Evolutionary conservation across 768 basidiomycete genomes (phyloP).

Genomic region (Serendipita vermifera): DNA sequence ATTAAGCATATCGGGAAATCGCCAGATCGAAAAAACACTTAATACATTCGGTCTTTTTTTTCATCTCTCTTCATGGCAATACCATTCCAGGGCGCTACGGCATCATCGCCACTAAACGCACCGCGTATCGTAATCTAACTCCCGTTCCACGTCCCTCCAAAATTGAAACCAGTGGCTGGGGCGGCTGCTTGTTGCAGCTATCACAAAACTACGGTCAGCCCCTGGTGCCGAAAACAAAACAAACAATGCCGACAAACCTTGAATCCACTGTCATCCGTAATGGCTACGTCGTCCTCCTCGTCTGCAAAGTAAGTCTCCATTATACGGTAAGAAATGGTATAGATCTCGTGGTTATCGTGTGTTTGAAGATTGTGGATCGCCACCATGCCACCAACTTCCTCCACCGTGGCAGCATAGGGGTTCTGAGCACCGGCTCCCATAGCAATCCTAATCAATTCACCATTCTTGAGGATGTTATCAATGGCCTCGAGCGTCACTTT

Average conservation of each 20-base stretch:
- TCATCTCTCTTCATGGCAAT: too few species aligned
- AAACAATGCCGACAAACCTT: neutral
- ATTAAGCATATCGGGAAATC: too few species aligned
- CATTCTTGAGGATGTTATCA: constrained; percentile 5
- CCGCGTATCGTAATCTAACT: too few species aligned
- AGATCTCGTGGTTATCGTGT: constrained; percentile 8
- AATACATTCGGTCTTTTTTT: too few species aligned
- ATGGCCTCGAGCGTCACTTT: constrained; percentile 2
- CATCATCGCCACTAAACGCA: too few species aligned
- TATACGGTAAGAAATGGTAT: constrained; percentile 7
- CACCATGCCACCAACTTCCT: constrained; percentile 7
- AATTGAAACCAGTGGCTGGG: neutral
- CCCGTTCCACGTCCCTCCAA: constrained; percentile 5
- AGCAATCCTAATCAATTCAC: constrained; percentile 2
- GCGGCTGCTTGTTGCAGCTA: constrained; percentile 6
- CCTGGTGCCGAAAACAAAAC: neutral
- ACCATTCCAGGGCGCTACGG: too few species aligned
- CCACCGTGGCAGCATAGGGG: neutral
- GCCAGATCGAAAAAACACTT: too few species aligned
- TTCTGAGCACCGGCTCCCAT: neutral
- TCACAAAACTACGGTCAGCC: neutral
- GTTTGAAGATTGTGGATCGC: constrained; percentile 6
- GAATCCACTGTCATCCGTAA: constrained; percentile 5
- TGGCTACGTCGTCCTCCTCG: constrained; percentile 7
- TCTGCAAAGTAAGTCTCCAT: constrained; percentile 9